phyloP scores from a whole-genome alignment of 331 rosid species.

The Spiraea crenata region DNA sequence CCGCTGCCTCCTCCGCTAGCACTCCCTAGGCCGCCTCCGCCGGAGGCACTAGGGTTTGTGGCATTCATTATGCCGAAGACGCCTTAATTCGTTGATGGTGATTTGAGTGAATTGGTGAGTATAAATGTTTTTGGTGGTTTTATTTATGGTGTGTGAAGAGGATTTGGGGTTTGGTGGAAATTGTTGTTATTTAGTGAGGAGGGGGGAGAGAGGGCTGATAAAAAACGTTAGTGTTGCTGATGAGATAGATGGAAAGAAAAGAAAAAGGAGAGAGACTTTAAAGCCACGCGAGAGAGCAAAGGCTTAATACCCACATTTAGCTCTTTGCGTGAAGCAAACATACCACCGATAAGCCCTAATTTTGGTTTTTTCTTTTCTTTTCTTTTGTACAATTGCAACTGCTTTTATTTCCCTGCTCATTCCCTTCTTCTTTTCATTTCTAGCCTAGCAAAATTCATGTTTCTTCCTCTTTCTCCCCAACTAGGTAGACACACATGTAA shows the following conservation, averaged over 20 bases:
- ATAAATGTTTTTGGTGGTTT: background rate
- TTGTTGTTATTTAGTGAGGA: constrained; percentile 2
- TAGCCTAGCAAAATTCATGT: constrained; percentile 29
- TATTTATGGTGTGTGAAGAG: background rate
- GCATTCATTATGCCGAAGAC: constrained; percentile 43
- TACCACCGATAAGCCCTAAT: constrained; percentile 50
- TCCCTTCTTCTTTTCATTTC: background rate
- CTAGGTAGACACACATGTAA: background rate
- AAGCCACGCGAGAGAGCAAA: constrained; percentile 92
- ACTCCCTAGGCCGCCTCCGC: constrained; percentile 22
- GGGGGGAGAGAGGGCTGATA: constrained; percentile 12
- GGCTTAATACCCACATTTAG: constrained; percentile 65
- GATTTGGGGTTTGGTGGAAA: constrained; percentile 7
- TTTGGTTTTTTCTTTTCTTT: background rate
- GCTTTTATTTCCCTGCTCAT: constrained; percentile 20
- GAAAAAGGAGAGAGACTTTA: constrained; percentile 52
- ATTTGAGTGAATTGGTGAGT: background rate
- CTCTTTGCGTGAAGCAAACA: constrained; percentile 99
- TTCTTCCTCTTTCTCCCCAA: constrained; percentile 11
- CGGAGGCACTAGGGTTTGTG: constrained; percentile 47
- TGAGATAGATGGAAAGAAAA: constrained; percentile 6
- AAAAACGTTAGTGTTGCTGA: constrained; percentile 12
- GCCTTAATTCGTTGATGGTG: background rate
- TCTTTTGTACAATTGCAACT: background rate
- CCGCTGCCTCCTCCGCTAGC: constrained; percentile 4